Base-by-base conservation (phyloP, 768 basidiomycete genomes). In the Rhodotorula graminis region DNA sequence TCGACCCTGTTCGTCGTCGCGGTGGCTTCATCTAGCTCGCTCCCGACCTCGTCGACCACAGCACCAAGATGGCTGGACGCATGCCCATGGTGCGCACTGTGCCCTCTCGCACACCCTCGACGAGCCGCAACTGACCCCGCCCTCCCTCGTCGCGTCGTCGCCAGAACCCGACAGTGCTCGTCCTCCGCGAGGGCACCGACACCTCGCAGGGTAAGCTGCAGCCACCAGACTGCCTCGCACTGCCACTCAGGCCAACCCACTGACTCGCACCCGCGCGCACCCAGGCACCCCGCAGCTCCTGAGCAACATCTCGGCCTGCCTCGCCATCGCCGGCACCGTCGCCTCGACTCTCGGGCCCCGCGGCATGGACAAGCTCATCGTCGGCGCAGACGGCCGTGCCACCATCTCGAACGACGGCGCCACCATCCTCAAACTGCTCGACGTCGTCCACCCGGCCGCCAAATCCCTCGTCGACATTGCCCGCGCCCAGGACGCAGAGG, bases 331-430 rank as follows among this genome's bases (percentile, higher is more conserved):
- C 60, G 88, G 92, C 80, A 97, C 92, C 4, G 87, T 99, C 65
- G 86, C 96, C 31, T 93, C 87, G 67, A 98, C 96, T 46, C 87
- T 99, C n/a, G 96, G 96, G 23, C 96, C 96, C 15, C 85, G 96
- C 71, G 96, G 96, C 74, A 98, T 99, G 96, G 96, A 99, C 82
- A 98, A 97, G 81, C 85, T 98, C 58, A 78, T 78, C 65, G 95
- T 97, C 4, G 89, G 89, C 72, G 89, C 91, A 70, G 87, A 93
- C 68, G 95, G 96, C 62, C 90, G 94, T 72, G 93, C 96, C 16
- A 95, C 96, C 83, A 99, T 99, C 80, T 98, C 96, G 31, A 99
- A 99, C 82, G 96, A 99, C 86, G 96, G 96, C 70, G 96, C 96
- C 49, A 99, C 96, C 72, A 96, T 99, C 80, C 85, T 99, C 80